Percentiles rank a stretch among this genome's conserved stretches.
Conservation (phyloP, 495 filamentous ascomycete species). For the Hyaloscypha bicolor region DNA sequence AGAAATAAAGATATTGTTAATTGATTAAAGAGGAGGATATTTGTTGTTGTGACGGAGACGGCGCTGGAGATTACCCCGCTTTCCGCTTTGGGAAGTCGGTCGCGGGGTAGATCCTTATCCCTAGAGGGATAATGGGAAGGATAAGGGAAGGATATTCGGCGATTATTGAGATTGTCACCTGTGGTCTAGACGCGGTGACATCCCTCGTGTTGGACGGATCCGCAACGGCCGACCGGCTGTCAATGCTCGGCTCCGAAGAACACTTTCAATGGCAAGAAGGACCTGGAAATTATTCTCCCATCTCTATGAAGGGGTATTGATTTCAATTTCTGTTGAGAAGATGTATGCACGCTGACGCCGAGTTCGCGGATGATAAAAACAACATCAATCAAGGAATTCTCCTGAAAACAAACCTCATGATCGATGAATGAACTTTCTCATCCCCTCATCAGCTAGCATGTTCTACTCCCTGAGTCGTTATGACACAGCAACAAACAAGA, state of each 20-base stretch:
- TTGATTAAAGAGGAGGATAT: neutral
- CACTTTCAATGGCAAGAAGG: neutral
- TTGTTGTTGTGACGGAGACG: neutral
- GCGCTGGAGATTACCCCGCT: neutral
- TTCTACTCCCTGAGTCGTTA: neutral
- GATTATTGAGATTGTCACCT: neutral
- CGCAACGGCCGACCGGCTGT: neutral
- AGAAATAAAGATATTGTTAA: neutral
- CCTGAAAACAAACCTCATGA: neutral
- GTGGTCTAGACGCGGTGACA: too few relatives aligned
- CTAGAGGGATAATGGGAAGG: neutral
- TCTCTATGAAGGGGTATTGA: neutral
- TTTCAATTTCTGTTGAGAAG: neutral
- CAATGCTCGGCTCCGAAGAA: neutral
- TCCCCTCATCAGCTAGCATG: too few relatives aligned
- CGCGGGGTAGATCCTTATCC: neutral
- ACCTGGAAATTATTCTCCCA: neutral
- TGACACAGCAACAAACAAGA: neutral
- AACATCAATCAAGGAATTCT: neutral
- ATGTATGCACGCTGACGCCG: neutral
- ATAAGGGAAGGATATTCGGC: neutral
- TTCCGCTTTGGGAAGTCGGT: neutral
- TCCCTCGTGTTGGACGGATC: too few relatives aligned
- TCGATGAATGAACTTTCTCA: too few relatives aligned
- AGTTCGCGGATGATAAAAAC: neutral